Base-by-base conservation (phyloP, 1,284 basidiomycete genomes). In the Wallemia ichthyophaga region DNA sequence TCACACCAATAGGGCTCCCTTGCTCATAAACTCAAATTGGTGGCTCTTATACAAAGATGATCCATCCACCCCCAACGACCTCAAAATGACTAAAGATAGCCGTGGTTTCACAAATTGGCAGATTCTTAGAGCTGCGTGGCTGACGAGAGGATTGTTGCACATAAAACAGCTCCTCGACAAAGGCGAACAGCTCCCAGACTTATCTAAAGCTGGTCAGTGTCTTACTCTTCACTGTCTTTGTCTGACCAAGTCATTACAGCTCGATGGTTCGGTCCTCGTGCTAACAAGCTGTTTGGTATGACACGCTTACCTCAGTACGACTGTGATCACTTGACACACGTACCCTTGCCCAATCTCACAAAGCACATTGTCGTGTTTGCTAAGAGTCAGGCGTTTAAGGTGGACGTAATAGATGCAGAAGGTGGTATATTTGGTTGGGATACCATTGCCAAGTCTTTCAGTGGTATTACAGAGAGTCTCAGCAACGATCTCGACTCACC, bases 11-110 rank as follows among this genome's bases (percentile, higher is more conserved):
- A 78, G 91, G 56, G 78, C 79, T 0, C 87, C 92, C 0, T 73
- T 96, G 27, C 74, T 87, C 61, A 72, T 98, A 66, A 85, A 96
- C 71, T 92, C 88, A 9, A 95, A 96, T 67, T 96, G 91, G 91
- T 96, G 91, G 91, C 74, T 95, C 55, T 75, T 86, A n/a, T 85
- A 91, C 67, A 69, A 70, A 32, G 69, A 73, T 55, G 76, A 78
- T 66, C 64, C 69, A 17, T 67, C 65, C 61, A 72, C 75, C 59
- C 73, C 75, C 61, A 5, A 66, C 68, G 28, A 64, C 63, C 5
- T 64, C 37, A 48, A 21, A 48, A 48, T 11, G 13, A 11, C 3
- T 21, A 48, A 48, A 19, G n/a, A 48, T 21, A 21, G n/a, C 5
- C 7, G 72, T 61, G 76, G 78, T 26, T 77, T 82, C 60, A 82